Evolutionary conservation across 495 filamentous ascomycete genomes (phyloP).

Genomic region (Neurospora sp.): DNA sequence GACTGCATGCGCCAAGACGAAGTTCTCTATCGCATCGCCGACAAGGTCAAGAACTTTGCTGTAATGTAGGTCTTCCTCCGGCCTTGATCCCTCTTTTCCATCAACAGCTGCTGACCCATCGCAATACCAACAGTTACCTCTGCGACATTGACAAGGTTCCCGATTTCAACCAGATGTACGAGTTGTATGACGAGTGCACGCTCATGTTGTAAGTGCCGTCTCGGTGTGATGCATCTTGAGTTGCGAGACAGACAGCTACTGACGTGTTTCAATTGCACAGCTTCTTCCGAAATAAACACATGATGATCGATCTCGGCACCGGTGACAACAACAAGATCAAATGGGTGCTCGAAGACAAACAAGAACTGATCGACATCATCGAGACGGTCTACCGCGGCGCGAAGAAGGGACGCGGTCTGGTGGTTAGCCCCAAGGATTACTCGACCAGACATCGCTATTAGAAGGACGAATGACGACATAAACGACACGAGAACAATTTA

Average conservation of each 20-base stretch:
- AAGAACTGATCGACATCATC: constrained; percentile 96
- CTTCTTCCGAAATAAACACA: constrained; percentile 98
- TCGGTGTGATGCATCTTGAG: neutral
- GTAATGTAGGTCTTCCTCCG: constrained; percentile 43
- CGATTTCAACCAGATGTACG: constrained; percentile 95
- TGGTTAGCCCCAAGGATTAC: constrained; percentile 93
- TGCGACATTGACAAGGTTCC: constrained; percentile 94
- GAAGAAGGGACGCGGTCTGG: constrained; percentile 91
- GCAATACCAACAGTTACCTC: constrained; percentile 45
- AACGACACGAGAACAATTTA: neutral
- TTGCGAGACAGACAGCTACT: neutral
- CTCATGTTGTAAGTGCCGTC: constrained; percentile 38
- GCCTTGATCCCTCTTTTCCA: neutral
- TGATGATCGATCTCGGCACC: constrained; percentile 97
- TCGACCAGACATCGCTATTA: constrained; percentile 77
- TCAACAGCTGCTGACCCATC: neutral
- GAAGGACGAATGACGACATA: neutral
- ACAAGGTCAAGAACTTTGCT: constrained; percentile 80
- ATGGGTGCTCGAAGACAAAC: constrained; percentile 96
- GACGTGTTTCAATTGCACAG: constrained; percentile 24
- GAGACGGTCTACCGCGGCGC: constrained; percentile 96
- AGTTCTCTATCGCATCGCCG: constrained; percentile 82
- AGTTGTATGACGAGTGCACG: constrained; percentile 62
- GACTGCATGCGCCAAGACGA: constrained; percentile 90
- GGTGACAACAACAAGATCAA: constrained; percentile 96